Base-by-base conservation (phyloP, 768 basidiomycete species). In the Sutorius australiensis region DNA sequence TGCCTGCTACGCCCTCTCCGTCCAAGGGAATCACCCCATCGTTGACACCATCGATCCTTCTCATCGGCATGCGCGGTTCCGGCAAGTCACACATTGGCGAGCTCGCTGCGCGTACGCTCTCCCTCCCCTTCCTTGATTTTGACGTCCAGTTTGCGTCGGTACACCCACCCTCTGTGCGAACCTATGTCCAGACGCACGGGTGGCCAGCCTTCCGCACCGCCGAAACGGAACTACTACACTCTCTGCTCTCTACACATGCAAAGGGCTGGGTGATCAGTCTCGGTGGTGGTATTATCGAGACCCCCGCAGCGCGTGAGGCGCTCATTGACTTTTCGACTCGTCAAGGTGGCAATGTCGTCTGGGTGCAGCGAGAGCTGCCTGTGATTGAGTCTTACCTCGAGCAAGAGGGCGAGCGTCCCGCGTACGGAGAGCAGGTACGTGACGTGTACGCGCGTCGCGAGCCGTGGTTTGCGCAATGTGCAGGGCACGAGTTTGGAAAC, bases 51-150 rank as follows among this genome's bases (percentile, higher is more conserved):
- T 84, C 87, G 5, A 80, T 94, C 58, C 70, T 95, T 53, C 72
- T 97, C 55, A 84, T 93, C 56, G 94, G 97, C 27, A 98, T 99
- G 97, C 89, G 95, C 16, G 97, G 97, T 11, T 89, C 92, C 1
- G 97, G 97, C 30, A 98, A 99, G 74, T 92, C 90, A 1, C 87
- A 85, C 70, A 80, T 98, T 53, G 92, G 95, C 14, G 74, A 79
- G 49, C 74, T 94, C 31, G 94, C 91, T 14, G 86, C 91, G 0
- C 67, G 77, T 8, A 74, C 84, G 2, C 79, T 98, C 12, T 80
- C 80, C 2, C 87, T 92, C 78, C 75, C 80, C 1, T 78, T 86
- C 61, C 70, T 95, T 61, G 97, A 99, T 60, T 94, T 94, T 36
- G 97, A 99, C 61, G 73, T 71, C 9, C 82, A 80, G 64, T 92